These are phyloP conservation scores for Wallacemonas sp. DNA, from an alignment of 208 protist species.

Conservation along the genomic window DNA sequence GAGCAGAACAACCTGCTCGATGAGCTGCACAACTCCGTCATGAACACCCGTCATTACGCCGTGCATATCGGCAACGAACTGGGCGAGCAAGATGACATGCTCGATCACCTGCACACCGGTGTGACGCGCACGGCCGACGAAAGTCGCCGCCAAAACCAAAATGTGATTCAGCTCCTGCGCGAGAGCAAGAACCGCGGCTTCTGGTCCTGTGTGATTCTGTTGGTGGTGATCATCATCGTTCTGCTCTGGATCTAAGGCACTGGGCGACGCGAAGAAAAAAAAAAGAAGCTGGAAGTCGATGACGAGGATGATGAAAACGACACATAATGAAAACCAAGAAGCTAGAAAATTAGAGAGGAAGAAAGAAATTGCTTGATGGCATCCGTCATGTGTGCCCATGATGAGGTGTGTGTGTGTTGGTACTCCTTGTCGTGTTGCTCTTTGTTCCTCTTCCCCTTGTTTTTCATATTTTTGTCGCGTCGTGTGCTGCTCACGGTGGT, in stretches of 20 bases:
- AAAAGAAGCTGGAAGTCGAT: not conserved
- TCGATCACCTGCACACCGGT: conserved; percentile 60
- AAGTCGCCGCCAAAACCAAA: conserved; percentile 76
- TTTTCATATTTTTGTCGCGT: too few relatives aligned
- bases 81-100: conserved; percentile 73
- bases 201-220: conserved; percentile 60
- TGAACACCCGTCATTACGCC: conserved; percentile 83
- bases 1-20: conserved; percentile 81
- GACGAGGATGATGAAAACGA: too few relatives aligned
- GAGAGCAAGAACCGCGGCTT: conserved; percentile 80
- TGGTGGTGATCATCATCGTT: conserved; percentile 72
- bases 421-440: too few relatives aligned
- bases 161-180: conserved; percentile 62
- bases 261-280: not conserved
- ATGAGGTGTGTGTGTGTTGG: too few relatives aligned
- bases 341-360: too few relatives aligned
- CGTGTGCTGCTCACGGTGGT: too few relatives aligned
- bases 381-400: too few relatives aligned
- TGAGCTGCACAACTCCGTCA: conserved; percentile 81
- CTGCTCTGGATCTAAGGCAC: conserved; percentile 53
- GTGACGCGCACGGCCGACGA: conserved; percentile 66
- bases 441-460: too few relatives aligned
- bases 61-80: conserved; percentile 76
- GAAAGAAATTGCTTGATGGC: too few relatives aligned
- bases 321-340: not conserved